A percentile compares a stretch with the other conserved stretches of the same genome.
phyloP scores from a whole-genome alignment of 768 basidiomycete species.

The Kwoniella shandongensis region DNA sequence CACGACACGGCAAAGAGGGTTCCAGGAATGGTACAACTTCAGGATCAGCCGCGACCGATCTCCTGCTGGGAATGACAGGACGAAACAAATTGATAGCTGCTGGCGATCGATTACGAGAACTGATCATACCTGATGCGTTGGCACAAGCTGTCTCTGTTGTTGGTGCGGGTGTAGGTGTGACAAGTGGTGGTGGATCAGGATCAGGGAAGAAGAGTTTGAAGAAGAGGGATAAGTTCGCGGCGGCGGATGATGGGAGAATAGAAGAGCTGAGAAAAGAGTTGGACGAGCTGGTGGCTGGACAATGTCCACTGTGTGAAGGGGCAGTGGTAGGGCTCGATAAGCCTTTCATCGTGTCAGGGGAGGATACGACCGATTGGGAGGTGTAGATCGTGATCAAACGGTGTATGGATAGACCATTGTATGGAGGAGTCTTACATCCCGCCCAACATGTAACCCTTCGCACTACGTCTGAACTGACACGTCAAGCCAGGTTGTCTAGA shows the following conservation, averaged over 20 bases:
- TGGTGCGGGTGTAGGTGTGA: slow-evolving; percentile 46
- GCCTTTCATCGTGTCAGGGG: slow-evolving; percentile 72
- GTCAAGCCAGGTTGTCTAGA: no score
- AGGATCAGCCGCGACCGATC: slow-evolving; percentile 42
- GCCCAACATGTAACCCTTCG: no score
- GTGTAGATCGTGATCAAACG: no score
- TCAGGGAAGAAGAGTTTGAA: slow-evolving; percentile 56
- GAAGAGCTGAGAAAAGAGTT: slow-evolving; percentile 78
- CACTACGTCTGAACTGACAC: no score
- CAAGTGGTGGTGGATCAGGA: slow-evolving; percentile 55
- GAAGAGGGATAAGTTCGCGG: slow-evolving; percentile 56
- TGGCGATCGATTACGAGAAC: slow-evolving; percentile 82
- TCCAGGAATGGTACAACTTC: slow-evolving; percentile 23
- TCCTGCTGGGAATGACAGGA: slow-evolving; percentile 46
- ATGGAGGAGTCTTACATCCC: no score
- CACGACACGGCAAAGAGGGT: slow-evolving; percentile 12
- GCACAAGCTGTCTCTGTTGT: slow-evolving; percentile 70
- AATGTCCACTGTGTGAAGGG: slow-evolving; percentile 85
- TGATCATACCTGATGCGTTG: slow-evolving; percentile 91
- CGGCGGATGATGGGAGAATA: slow-evolving; percentile 61
- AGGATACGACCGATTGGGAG: slow-evolving; percentile 61
- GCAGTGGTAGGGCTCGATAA: slow-evolving; percentile 83
- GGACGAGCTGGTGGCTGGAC: slow-evolving; percentile 83
- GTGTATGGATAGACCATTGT: neutral
- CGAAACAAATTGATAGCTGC: slow-evolving; percentile 72